phyloP scores from a whole-genome alignment of 176 grass and related monocot genomes.

The Cenchrus purpureus region DNA sequence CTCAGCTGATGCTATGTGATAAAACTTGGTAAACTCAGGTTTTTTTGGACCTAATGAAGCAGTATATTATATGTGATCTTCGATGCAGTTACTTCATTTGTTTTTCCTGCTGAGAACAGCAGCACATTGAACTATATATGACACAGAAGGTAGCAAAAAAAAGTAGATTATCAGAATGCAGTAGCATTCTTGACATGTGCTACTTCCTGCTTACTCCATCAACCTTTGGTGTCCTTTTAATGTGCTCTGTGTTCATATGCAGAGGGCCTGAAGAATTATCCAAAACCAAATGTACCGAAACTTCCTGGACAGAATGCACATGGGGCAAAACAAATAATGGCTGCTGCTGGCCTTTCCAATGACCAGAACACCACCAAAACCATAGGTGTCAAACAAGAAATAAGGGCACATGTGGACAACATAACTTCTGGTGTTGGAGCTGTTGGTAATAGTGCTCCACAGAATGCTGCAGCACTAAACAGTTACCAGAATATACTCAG shows the following conservation, averaged over 20 bases:
- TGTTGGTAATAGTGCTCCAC: conserved; percentile 37
- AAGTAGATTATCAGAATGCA: conserved; percentile 14
- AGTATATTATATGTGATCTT: not conserved
- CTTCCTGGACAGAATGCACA: conserved; percentile 56
- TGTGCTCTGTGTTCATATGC: conserved; percentile 40
- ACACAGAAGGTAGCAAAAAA: conserved; percentile 1
- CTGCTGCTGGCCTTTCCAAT: conserved; percentile 43
- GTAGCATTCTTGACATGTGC: conserved; percentile 18
- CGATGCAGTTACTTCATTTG: not conserved
- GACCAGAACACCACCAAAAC: conserved; percentile 57
- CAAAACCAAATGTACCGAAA: conserved; percentile 46
- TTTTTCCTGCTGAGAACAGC: conserved; percentile 15
- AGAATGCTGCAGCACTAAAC: conserved; percentile 57
- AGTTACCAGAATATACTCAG: conserved; percentile 80
- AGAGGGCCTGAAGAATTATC: conserved; percentile 86
- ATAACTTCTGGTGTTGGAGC: conserved; percentile 28
- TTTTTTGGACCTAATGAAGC: conserved; percentile 14
- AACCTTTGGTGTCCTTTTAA: conserved; percentile 24
- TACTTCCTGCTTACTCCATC: conserved; percentile 33
- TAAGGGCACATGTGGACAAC: conserved; percentile 49
- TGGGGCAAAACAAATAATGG: conserved; percentile 61
- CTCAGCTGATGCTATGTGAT: not conserved
- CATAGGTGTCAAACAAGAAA: conserved; percentile 53
- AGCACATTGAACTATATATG: conserved; percentile 2
- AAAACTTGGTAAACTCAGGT: not conserved